Percentiles rank a stretch among this genome's conserved stretches.
These are phyloP conservation scores for Entomortierella beljakovae DNA, from an alignment of 192 early-diverging fungal genomes.

Conservation along the genomic window DNA sequence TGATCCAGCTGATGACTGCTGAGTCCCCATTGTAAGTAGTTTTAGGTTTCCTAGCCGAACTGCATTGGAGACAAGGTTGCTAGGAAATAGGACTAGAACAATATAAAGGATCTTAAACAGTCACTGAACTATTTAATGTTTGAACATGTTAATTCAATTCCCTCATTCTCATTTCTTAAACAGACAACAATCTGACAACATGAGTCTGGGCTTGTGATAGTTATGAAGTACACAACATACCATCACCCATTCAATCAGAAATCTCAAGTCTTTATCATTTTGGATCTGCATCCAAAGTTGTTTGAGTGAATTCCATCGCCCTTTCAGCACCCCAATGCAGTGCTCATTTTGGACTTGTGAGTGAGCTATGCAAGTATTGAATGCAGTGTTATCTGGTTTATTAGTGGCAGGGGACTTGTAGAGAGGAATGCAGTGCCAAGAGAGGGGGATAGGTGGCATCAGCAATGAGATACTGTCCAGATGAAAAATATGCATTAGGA, in stretches of 20 bases:
- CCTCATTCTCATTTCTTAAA: too few species aligned
- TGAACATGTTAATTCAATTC: too few species aligned
- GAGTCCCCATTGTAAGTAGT: too few species aligned
- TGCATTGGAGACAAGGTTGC: too few species aligned
- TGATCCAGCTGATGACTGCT: too few species aligned
- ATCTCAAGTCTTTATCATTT: background rate
- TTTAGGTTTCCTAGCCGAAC: too few species aligned
- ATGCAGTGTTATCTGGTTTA: background rate
- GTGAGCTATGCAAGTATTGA: background rate
- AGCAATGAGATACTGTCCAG: background rate
- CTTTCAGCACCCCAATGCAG: background rate
- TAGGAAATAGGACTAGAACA: too few species aligned
- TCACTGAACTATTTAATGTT: too few species aligned
- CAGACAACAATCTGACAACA: too few species aligned
- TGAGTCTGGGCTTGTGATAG: too few species aligned
- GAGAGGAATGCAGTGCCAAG: background rate
- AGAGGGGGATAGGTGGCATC: background rate
- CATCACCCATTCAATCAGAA: background rate
- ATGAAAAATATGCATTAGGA: background rate
- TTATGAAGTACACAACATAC: background rate
- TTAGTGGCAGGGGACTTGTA: background rate
- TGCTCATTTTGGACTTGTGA: background rate
- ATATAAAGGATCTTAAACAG: too few species aligned
- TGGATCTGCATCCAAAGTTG: background rate
- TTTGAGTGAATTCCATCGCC: background rate